Evolutionary conservation across 257 asterid species (phyloP).

Genomic region (Solanum corneliomulleri): DNA sequence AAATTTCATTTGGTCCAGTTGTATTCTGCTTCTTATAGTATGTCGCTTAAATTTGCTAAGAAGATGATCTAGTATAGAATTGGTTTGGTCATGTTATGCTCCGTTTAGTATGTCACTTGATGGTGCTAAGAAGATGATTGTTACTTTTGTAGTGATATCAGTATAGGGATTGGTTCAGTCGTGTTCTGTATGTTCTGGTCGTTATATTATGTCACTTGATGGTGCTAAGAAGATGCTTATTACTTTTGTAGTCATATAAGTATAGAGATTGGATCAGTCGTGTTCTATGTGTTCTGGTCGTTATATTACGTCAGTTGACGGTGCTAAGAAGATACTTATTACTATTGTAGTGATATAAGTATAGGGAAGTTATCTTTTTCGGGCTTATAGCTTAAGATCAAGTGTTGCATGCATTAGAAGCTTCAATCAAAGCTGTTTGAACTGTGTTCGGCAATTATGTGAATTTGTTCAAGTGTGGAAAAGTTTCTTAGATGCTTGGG

Average conservation of each 20-base stretch:
- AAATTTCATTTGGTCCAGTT: background rate
- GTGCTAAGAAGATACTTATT: background rate
- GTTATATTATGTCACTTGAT: background rate
- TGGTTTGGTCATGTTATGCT: background rate
- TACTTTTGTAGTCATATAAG: no score
- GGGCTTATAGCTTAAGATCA: background rate
- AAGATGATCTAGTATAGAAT: background rate
- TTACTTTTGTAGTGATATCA: background rate
- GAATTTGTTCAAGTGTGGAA: background rate
- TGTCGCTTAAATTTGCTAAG: background rate
- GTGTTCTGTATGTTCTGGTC: accelerated
- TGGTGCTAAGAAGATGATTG: background rate
- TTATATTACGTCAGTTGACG: background rate
- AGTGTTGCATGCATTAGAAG: background rate
- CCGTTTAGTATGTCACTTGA: background rate
- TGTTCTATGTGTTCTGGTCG: background rate
- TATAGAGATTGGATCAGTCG: no score
- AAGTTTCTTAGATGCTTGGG: background rate
- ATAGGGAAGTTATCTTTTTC: background rate
- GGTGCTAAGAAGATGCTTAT: background rate
- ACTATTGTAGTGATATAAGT: background rate
- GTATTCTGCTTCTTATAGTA: background rate
- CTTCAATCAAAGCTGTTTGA: background rate
- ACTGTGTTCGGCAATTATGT: background rate
- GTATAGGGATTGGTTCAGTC: background rate